Base-by-base conservation (phyloP, 2,329 filamentous ascomycete species). In the Tolypocladium paradoxum region DNA sequence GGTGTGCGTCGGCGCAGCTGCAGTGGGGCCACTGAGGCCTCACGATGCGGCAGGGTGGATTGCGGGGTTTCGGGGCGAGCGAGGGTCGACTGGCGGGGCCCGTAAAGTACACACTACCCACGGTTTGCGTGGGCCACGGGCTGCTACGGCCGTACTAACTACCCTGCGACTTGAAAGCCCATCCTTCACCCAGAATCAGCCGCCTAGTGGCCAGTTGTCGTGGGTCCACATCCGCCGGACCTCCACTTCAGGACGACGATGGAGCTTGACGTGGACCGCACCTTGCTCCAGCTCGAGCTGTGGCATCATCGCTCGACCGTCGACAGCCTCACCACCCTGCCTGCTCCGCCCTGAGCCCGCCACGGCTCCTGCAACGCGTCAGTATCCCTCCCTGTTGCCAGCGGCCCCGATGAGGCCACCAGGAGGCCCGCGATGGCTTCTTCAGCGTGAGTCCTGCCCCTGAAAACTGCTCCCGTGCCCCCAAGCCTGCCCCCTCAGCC, bases 11-110 rank as follows among this genome's bases (percentile, higher is more conserved):
- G 33, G 12, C 5, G n/a, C 22, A 52, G 38, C 31, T 35, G n/a
- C 38, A 11, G 35, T 47, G 50, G 31, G 24, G 40, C 50, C 38
- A 51, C 29, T 9, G 20, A 43, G 33, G 24, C 29, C 29, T n/a
- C n/a, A n/a, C n/a, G n/a, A n/a, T 63, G 55, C 50, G 55, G 58
- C 60, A 55, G 54, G 49, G 54, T 56, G 53, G 55, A 62, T 58
- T 64, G 62, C 62, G 63, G 62, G 63, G 63, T 60, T 57, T 55
- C 38, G 52, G 49, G 46, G 48, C 50, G 35, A 50, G 45, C 52
- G 48, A 18, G 40, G 18, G 38, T 12, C 20, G 8, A 14, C 37
- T 24, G 37, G 12, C 38, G 22, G 43, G 24, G 43, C 43, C 16
- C 27, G 16, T 8, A 3, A 46, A 20, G 43, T 46, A 31, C 18